Evolutionary conservation across 768 basidiomycete genomes (phyloP), one percentile per base, ranked within the genome.

Genomic region (Epithele typhae): DNA sequence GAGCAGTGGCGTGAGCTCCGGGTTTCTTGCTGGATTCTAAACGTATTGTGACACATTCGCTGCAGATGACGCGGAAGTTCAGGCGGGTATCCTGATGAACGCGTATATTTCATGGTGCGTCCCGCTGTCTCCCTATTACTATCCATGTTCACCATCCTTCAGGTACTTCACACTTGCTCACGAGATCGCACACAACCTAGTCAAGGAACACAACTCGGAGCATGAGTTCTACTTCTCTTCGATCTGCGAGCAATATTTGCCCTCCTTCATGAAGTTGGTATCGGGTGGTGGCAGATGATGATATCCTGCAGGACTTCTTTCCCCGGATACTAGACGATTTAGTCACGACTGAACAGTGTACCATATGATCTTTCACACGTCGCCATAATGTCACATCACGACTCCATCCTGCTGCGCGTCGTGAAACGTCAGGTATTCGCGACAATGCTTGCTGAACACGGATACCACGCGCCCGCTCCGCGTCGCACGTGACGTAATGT

Each of bases 171-270:
- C 87, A 1, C 74, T 96, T 12, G 92, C 94, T 0, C 95, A 96
- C 62, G 92, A 92, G 60, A 87, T 92, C 54, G 90, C 90, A 8
- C 93, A 97, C 65, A 97, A 95, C 59, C 70, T 96, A 2, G 84
- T 94, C 14, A 74, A 81, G 34, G 78, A 81, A 0, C 94, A 96
- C 58, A 93, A 95, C 62, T 83, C 89, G 1, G 85, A 93, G 59
- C 93, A 95, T 54, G 91, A 92, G 53, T 97, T 96, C 64, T 96
- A 91, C 64, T 93, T 95, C 58, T 91, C 91, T 23, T 82, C 88
- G 5, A 87, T 97, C 17, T 89, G 87, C 53, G 90, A 96, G 66
- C 76, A 73, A 25, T 74, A 76, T 58, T 60, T 84, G 22, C 56
- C 56, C 19, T 21, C 33, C 2, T 47, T 57, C 24, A 51, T 49